Percentiles rank a stretch among this genome's conserved stretches.
Conservation (phyloP, 140 eudicot species). For the Cichorium intybus region DNA sequence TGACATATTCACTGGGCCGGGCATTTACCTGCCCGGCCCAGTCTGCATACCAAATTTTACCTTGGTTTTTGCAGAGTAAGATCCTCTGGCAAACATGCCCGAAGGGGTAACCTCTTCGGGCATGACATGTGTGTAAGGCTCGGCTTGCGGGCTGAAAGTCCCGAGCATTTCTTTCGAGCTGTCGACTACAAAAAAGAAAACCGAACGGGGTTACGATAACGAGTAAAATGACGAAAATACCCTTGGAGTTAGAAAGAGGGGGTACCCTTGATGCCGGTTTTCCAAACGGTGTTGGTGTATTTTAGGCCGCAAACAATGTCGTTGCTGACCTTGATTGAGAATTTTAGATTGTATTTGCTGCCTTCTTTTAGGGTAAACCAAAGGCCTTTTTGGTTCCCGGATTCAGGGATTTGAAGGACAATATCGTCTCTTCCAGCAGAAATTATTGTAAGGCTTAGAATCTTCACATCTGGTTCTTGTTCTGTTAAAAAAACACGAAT, state of each 20-base stretch:
- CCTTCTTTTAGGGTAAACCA: constrained; percentile 97
- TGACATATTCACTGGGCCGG: too few relatives aligned
- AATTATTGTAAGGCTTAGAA: constrained; percentile 62
- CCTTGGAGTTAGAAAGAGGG: neutral
- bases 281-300: constrained; percentile 86
- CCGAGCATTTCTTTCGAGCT: constrained; percentile 92
- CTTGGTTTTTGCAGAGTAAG: constrained; percentile 84
- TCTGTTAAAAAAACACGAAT: constrained; percentile 27
- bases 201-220: neutral
- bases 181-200: constrained; percentile 54
- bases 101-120: constrained; percentile 95
- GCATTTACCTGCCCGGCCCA: neutral
- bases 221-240: neutral
- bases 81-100: constrained; percentile 92
- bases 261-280: constrained; percentile 78
- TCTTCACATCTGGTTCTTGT: constrained; percentile 81
- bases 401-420: constrained; percentile 65
- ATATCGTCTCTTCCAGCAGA: constrained; percentile 63
- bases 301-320: constrained; percentile 85
- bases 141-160: constrained; percentile 85
- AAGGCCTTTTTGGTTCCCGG: constrained; percentile 58
- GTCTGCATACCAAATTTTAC: constrained; percentile 19
- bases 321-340: constrained; percentile 69
- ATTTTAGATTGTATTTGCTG: constrained; percentile 53
- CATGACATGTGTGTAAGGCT: constrained; percentile 80